Evolutionary conservation across 129 eudicot genomes (phyloP).

Genomic region (Tagetes patula): DNA sequence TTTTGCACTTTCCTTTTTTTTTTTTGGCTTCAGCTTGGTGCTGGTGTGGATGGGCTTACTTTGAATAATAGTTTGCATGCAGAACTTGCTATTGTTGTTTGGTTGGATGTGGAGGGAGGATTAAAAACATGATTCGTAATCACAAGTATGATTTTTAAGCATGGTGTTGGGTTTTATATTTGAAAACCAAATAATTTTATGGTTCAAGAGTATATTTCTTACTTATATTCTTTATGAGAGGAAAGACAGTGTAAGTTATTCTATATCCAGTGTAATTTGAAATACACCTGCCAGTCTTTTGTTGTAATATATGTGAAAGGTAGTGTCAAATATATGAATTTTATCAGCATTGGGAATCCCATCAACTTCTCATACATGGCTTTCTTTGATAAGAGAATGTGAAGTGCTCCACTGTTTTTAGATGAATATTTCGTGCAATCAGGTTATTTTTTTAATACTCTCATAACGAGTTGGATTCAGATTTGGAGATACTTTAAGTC

Average conservation of each 20-base stretch:
- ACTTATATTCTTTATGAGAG: neutral
- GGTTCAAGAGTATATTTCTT: neutral
- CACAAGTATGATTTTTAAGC: neutral
- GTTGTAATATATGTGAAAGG: neutral
- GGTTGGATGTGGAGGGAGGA: neutral
- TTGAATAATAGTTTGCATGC: neutral
- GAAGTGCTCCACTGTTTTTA: neutral
- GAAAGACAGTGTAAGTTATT: neutral
- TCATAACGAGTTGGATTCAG: neutral
- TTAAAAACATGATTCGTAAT: neutral
- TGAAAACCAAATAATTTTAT: constrained; percentile 4
- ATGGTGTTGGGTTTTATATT: constrained; percentile 11
- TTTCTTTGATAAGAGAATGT: neutral
- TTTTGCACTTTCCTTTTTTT: neutral
- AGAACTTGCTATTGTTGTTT: neutral
- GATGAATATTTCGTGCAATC: neutral
- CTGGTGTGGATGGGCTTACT: constrained; percentile 14
- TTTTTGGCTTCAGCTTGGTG: neutral
- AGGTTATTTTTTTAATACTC: neutral
- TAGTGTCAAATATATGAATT: neutral
- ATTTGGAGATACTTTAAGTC: constrained; percentile 9
- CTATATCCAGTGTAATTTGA: neutral
- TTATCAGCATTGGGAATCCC: neutral
- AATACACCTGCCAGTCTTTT: too few species aligned
- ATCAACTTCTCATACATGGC: neutral